Percentiles rank a stretch among this genome's conserved stretches.
phyloP scores from a whole-genome alignment of 805 yeast genomes.

The Candida succiphila region DNA sequence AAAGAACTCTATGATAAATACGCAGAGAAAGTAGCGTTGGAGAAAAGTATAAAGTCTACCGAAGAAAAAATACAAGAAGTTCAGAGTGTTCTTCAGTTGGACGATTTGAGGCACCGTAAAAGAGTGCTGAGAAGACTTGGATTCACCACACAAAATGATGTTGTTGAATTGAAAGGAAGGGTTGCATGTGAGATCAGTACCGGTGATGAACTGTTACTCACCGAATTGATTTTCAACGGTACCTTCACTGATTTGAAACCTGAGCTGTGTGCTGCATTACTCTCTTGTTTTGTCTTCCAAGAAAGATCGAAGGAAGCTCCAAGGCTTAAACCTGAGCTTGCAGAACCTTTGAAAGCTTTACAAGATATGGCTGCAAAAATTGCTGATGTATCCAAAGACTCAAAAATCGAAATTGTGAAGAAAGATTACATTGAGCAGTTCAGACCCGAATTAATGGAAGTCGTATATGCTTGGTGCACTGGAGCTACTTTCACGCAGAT shows the following conservation, averaged over 20 bases:
- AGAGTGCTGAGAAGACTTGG: constrained; percentile 88
- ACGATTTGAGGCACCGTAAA: constrained; percentile 86
- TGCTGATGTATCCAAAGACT: constrained; percentile 83
- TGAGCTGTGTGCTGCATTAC: constrained; percentile 84
- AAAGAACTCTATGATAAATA: constrained; percentile 56
- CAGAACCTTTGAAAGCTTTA: constrained; percentile 84
- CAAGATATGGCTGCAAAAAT: constrained; percentile 87
- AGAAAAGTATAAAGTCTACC: constrained; percentile 45
- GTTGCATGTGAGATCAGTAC: constrained; percentile 95
- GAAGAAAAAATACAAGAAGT: constrained; percentile 69
- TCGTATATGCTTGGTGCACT: constrained; percentile 91
- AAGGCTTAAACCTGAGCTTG: constrained; percentile 74
- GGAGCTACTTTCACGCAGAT: constrained; percentile 95
- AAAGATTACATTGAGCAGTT: constrained; percentile 89
- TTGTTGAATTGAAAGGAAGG: constrained; percentile 92
- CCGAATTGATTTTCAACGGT: constrained; percentile 93
- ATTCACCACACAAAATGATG: constrained; percentile 77
- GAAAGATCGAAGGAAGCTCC: constrained; percentile 89
- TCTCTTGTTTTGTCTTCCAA: constrained; percentile 95
- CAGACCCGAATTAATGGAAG: constrained; percentile 93
- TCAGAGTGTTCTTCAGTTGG: constrained; percentile 86
- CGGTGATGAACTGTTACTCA: constrained; percentile 76
- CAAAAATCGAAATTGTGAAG: constrained; percentile 82
- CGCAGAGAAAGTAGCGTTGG: constrained; percentile 51
- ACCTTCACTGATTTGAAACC: constrained; percentile 80